Evolutionary conservation across 225 moss, liverwort and hornwort species (phyloP).

Genomic region (Neckera pumila): DNA sequence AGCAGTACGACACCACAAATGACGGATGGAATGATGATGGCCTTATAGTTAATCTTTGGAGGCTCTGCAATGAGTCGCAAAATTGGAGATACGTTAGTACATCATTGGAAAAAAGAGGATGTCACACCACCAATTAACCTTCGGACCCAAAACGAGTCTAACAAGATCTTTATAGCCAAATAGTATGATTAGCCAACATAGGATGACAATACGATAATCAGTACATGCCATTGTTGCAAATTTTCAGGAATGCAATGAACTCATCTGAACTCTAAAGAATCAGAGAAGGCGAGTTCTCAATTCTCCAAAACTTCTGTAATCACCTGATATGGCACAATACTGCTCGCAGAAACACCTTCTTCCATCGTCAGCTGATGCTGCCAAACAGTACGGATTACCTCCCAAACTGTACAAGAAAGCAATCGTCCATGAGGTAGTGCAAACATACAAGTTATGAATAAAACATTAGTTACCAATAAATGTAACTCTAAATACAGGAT

Average conservation of each 20-base stretch:
- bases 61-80: neutral
- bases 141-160: neutral
- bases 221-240: neutral
- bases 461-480: neutral
- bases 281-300: neutral
- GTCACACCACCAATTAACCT: neutral
- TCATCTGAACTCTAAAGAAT: neutral
- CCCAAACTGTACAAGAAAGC: neutral
- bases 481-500: neutral
- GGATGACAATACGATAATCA: neutral
- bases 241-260: neutral
- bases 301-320: neutral
- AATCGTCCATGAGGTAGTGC: neutral
- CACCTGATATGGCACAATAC: slow-evolving; percentile 10
- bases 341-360: slow-evolving; percentile 19
- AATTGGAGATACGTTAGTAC: neutral
- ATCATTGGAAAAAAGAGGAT: neutral
- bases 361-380: neutral
- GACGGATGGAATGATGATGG: neutral
- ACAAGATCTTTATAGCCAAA: neutral
- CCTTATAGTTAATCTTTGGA: neutral
- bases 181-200: neutral
- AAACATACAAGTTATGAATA: neutral
- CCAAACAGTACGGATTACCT: slow-evolving; percentile 14
- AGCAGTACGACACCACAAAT: neutral